These are phyloP conservation scores for Mycena rosella DNA, from an alignment of 768 basidiomycete genomes.

Conservation along the genomic window DNA sequence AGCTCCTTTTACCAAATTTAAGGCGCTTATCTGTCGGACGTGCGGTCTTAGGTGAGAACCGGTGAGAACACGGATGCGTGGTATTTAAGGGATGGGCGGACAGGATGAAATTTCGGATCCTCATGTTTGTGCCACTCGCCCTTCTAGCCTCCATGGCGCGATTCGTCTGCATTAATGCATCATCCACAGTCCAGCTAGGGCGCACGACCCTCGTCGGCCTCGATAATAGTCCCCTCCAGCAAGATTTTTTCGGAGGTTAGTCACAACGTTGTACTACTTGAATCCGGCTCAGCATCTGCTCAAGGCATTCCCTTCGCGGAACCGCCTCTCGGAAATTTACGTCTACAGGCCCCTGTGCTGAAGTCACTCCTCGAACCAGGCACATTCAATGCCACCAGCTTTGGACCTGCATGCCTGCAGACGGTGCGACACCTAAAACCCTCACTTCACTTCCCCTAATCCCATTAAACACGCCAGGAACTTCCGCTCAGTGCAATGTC, in stretches of 20 bases:
- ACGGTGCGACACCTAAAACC: background rate
- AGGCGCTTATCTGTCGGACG: no score
- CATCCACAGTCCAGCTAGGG: conserved; percentile 9
- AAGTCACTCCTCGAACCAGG: conserved; percentile 32
- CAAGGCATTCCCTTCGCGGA: conserved; percentile 47
- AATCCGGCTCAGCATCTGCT: background rate
- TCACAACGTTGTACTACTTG: background rate
- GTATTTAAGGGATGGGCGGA: no score
- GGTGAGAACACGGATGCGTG: no score
- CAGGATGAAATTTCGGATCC: no score
- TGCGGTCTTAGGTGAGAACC: no score
- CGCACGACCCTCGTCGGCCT: conserved; percentile 10
- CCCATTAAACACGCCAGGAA: conserved; percentile 41
- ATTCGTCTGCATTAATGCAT: background rate
- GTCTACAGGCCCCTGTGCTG: conserved; percentile 44
- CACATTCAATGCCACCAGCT: conserved; percentile 46
- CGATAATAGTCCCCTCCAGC: background rate
- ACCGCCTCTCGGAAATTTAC: conserved; percentile 48
- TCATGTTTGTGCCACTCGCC: background rate
- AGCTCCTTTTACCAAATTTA: no score
- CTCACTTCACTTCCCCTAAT: background rate
- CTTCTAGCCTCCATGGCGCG: background rate
- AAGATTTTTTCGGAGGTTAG: conserved; percentile 3
- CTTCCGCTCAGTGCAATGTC: conserved; percentile 49
- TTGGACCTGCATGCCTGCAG: conserved; percentile 42